Evolutionary conservation across 768 basidiomycete species (phyloP).

Genomic region (Cystofilobasidium macerans): DNA sequence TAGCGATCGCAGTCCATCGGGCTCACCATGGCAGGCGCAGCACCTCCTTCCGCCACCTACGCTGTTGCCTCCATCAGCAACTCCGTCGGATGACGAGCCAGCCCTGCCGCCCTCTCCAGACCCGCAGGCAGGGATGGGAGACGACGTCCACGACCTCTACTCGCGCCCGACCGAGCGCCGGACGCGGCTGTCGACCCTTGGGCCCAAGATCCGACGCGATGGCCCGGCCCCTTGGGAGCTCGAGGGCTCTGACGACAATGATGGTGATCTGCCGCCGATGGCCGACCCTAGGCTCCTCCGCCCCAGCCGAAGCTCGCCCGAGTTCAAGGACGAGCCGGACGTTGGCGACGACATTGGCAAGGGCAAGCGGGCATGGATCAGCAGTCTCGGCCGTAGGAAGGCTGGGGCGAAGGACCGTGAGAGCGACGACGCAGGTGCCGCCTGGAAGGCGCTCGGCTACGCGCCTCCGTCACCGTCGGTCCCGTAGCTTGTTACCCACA

Average conservation of each 20-base stretch:
- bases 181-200: neutral
- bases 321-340: neutral
- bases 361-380: neutral
- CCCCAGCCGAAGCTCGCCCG: neutral
- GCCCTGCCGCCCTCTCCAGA: neutral
- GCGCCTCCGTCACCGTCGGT: neutral
- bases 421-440: neutral
- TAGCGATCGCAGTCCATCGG: too few species aligned
- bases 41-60: neutral
- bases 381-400: neutral
- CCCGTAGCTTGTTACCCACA: neutral
- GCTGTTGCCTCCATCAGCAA: neutral
- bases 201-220: conserved; percentile 1
- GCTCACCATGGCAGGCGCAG: too few species aligned
- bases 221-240: neutral
- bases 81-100: neutral
- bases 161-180: conserved; percentile 1
- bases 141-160: neutral
- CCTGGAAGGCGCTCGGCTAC: conserved; percentile 4
- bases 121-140: neutral
- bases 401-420: conserved; percentile 2
- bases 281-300: neutral
- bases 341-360: neutral
- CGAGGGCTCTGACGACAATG: neutral
- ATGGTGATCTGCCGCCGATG: neutral